Percentiles rank a stretch among this genome's conserved stretches.
phyloP scores from a whole-genome alignment of 805 yeast genomes.

The Candida silvatica region DNA sequence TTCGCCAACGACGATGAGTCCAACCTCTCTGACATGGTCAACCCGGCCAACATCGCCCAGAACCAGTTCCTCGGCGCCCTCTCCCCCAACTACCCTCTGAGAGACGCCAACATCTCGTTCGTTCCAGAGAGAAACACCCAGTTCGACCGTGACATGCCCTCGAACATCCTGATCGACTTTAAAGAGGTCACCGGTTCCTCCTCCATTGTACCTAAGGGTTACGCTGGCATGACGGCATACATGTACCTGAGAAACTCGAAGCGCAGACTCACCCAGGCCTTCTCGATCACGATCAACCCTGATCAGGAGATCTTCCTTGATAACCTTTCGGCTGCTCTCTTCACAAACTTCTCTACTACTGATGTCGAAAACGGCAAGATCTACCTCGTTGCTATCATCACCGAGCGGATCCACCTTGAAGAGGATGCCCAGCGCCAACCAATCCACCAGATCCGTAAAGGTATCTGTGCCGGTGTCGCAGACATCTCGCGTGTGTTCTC shows the following conservation, averaged over 20 bases:
- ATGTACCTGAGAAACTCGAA: slow-evolving; percentile 59
- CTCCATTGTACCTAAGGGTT: slow-evolving; percentile 53
- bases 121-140: slow-evolving; percentile 38
- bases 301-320: slow-evolving; percentile 53
- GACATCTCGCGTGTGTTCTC: slow-evolving; percentile 77
- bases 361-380: slow-evolving; percentile 54
- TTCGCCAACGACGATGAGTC: not conserved
- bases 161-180: slow-evolving; percentile 71
- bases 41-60: slow-evolving; percentile 53
- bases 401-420: slow-evolving; percentile 52
- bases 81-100: slow-evolving; percentile 59
- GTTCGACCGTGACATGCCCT: slow-evolving; percentile 42
- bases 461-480: slow-evolving; percentile 83
- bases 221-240: slow-evolving; percentile 63
- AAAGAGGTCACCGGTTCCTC: slow-evolving; percentile 58
- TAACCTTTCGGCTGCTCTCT: slow-evolving; percentile 70
- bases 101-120: slow-evolving; percentile 25
- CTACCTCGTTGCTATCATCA: slow-evolving; percentile 67
- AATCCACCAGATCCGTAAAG: slow-evolving; percentile 45
- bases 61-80: slow-evolving; percentile 66
- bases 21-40: slow-evolving; percentile 3
- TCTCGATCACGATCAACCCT: slow-evolving; percentile 55
- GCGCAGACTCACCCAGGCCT: slow-evolving; percentile 69
- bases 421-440: slow-evolving; percentile 1
- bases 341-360: slow-evolving; percentile 63